Base-by-base conservation (phyloP, 164 flowering plant genomes). In the Annona cherimola region DNA sequence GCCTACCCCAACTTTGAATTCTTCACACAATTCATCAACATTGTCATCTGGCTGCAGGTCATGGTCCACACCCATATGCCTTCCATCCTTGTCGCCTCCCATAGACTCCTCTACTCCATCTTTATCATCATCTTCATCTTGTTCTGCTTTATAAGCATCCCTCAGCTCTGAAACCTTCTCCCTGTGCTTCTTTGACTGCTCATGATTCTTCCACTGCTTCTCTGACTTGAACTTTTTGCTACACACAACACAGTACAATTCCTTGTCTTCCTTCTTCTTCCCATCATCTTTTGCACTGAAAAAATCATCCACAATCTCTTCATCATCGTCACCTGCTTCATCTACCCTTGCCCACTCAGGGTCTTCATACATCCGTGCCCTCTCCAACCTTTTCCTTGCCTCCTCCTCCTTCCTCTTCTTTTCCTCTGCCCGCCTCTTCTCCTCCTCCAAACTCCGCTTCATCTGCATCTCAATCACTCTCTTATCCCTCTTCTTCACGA, bases 201-300 rank as follows among this genome's bases (percentile, higher is more conserved):
- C 98, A 9, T 95, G 99, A 82, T 95, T 95, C 83, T 85, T 88
- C 99, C 99, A 95, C 75, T 95, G 99, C 83, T 95, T 95, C 68
- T 95, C 98, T 46, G 92, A 88, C 82, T 89, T 95, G 77, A 95
- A 95, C 82, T 93, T 95, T 88, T 95, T 95, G 72, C 88, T 80
- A 76, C 99, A 95, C 14, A 76, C 88, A 74, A 89, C 88, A 77
- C 99, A 95, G 69, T 91, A 91, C 3, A 90, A 78, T 80, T 95
- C 97, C 39, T 83, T 78, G 59, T 41, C 76, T 74, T 77, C 75
- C 46, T 72, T 69, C 67, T 59, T 76, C 79, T 70, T 73, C 65
- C 61, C 81, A 63, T 72, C 84, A 3, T 54, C 83, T 26, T 69
- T 81, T 39, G 81, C 89, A 43, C 71, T 82, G 16, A 66, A 69